A percentile compares a stretch with the other conserved stretches of the same genome.
Evolutionary conservation across 169 alveolate genomes (phyloP).

Genomic region (Plasmodium knowlesi): DNA sequence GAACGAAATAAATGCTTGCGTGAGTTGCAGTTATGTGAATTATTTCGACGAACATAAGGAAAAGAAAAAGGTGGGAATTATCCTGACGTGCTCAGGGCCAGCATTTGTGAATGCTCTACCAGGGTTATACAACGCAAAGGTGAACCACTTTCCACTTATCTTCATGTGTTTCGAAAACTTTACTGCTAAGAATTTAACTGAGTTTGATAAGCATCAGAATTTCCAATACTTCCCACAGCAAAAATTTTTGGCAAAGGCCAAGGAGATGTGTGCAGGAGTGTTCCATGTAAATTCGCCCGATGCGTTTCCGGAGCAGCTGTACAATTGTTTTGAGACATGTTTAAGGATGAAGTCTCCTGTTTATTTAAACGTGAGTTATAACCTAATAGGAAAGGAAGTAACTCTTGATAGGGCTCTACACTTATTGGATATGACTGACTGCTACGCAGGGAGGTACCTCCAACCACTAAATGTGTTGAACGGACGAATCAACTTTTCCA

Average conservation of each 20-base stretch:
- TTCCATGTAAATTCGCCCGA: conserved; percentile 50
- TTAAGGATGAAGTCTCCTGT: conserved; percentile 15
- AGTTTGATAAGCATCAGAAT: conserved; percentile 46
- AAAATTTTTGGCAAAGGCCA: conserved; percentile 27
- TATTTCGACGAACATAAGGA: conserved; percentile 20
- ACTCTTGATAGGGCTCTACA: conserved; percentile 24
- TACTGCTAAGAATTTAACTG: conserved; percentile 4
- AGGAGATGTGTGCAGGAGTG: conserved; percentile 38
- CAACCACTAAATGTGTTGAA: not conserved
- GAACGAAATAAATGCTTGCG: conserved; percentile 69
- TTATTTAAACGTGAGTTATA: conserved; percentile 51
- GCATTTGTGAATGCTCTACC: conserved; percentile 68
- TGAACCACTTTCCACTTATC: conserved; percentile 57
- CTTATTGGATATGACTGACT: not conserved
- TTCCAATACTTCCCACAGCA: conserved; percentile 68
- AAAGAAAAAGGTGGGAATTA: conserved; percentile 52
- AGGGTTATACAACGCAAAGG: conserved; percentile 57
- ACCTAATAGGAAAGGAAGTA: conserved; percentile 13
- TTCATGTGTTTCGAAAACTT: conserved; percentile 52
- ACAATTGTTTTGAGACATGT: not conserved
- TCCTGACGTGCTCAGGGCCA: conserved; percentile 68
- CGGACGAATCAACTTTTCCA: not conserved
- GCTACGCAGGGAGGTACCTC: not conserved
- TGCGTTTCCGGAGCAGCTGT: conserved; percentile 5
- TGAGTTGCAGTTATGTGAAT: conserved; percentile 58